Evolutionary conservation across 768 basidiomycete species (phyloP), one percentile per base, ranked within the genome.

Genomic region (Leccinum rimulosum): DNA sequence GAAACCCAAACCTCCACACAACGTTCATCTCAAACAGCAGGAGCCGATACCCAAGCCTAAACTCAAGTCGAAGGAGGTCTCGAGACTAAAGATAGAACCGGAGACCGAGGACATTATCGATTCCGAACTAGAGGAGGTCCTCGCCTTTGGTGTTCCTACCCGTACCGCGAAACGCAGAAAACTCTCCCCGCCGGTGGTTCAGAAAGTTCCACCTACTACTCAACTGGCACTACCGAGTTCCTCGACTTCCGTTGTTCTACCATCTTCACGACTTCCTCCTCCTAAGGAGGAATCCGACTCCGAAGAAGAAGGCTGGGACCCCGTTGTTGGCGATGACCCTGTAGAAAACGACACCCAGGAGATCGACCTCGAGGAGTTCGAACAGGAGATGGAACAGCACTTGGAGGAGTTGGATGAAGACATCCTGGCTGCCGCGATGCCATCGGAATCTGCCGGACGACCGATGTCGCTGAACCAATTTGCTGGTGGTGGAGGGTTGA

Each of bases 261-360:
- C 72, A 9, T 68, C 72, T 40, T 66, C 61, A 57, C 69, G 62
- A 62, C 69, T 43, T 61, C 71, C 40, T 52, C 67, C 51, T 52
- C 67, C 51, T 36, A 73, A 66, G 63, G 64, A 64, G 6, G 79
- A 71, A 2, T 75, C 76, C 3, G 78, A 79, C 19, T 73, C 80
- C 4, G 84, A 84, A 43, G 77, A 76, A 43, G 78, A 75, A 19
- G 82, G 81, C 17, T 86, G 84, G 84, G 83, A 85, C 57, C 72
- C 75, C 48, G 78, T 83, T 38, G 62, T 69, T 15, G 67, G 63
- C 27, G 61, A 56, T 22, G 63, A 71, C 31, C 58, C 56, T 2
- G 60, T 25, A 15, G 76, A 70, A 31, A 68, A 70, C 27, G 74
- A 68, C 30, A 58, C 68, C 3, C 66, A 72, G 54, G 74, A 76